Percentiles rank a stretch among this genome's conserved stretches.
Evolutionary conservation across 2,329 filamentous ascomycete species (phyloP).

Genomic region (Aureobasidium sp.): DNA sequence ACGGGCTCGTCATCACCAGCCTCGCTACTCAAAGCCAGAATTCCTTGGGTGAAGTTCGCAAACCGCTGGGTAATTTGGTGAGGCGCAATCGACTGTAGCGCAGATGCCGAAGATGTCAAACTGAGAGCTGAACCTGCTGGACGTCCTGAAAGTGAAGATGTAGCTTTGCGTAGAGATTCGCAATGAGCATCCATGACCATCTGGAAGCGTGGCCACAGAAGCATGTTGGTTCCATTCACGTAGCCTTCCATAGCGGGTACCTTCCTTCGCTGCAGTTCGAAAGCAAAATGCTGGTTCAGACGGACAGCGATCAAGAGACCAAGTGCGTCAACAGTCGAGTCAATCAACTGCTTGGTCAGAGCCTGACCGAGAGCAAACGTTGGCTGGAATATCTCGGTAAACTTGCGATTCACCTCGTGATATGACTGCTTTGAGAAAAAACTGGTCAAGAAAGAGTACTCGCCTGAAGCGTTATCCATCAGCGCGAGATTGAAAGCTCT

Average conservation of each 20-base stretch:
- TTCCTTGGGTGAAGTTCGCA: slow-evolving; percentile 80
- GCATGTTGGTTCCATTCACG: slow-evolving; percentile 91
- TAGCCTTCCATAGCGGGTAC: slow-evolving; percentile 85
- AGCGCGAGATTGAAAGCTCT: slow-evolving; percentile 91
- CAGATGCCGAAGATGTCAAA: slow-evolving; percentile 48
- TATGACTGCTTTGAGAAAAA: slow-evolving; percentile 81
- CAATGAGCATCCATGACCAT: slow-evolving; percentile 88
- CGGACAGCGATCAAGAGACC: slow-evolving; percentile 87
- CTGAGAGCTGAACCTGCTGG: slow-evolving; percentile 47
- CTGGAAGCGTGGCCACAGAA: slow-evolving; percentile 93
- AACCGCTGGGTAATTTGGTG: slow-evolving; percentile 94
- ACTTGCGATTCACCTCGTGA: slow-evolving; percentile 71
- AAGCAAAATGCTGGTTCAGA: slow-evolving; percentile 87
- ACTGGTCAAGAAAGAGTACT: slow-evolving; percentile 86
- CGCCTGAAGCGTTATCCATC: slow-evolving; percentile 86
- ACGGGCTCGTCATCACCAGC: slow-evolving; percentile 93
- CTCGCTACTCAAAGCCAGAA: slow-evolving; percentile 76
- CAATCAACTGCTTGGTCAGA: slow-evolving; percentile 68
- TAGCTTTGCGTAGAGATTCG: slow-evolving; percentile 66
- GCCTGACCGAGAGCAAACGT: slow-evolving; percentile 76
- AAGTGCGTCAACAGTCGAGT: slow-evolving; percentile 73
- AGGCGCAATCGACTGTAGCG: slow-evolving; percentile 68
- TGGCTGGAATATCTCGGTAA: slow-evolving; percentile 80
- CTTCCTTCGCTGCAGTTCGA: slow-evolving; percentile 85
- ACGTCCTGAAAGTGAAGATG: slow-evolving; percentile 41